These are phyloP conservation scores for Phytophthora boehmeriae DNA, from an alignment of 352 stramenopile genomes.

Conservation along the genomic window DNA sequence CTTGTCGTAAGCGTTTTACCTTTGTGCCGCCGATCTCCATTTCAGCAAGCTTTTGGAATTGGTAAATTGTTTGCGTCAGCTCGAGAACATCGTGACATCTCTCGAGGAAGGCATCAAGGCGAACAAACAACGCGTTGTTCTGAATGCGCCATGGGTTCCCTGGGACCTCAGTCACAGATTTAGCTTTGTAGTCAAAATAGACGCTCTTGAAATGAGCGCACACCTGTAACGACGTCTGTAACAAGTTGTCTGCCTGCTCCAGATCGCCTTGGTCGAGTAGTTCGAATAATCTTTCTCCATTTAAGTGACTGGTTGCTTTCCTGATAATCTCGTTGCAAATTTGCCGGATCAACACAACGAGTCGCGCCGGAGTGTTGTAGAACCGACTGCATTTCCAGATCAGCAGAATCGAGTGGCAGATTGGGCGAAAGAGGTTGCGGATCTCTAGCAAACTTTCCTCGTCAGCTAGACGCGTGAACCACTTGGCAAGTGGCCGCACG, in stretches of 20 bases:
- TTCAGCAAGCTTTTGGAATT: conserved; percentile 87
- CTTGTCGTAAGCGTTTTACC: conserved; percentile 92
- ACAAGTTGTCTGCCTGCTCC: conserved; percentile 73
- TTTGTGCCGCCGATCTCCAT: conserved; percentile 93
- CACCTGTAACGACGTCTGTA: conserved; percentile 76
- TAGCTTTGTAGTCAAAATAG: conserved; percentile 94
- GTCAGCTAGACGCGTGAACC: conserved; percentile 53
- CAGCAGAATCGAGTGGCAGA: conserved; percentile 88
- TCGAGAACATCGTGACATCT: conserved; percentile 92
- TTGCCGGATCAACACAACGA: conserved; percentile 89
- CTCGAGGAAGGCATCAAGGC: conserved; percentile 91
- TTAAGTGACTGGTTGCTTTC: conserved; percentile 74
- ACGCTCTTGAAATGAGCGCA: conserved; percentile 91
- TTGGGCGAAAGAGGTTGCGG: conserved; percentile 81
- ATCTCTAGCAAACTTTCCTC: conserved; percentile 55
- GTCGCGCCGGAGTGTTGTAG: conserved; percentile 89
- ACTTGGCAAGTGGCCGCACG: conserved; percentile 72
- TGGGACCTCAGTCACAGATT: conserved; percentile 77
- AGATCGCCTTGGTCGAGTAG: conserved; percentile 79
- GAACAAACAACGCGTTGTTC: conserved; percentile 92
- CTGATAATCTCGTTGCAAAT: conserved; percentile 91
- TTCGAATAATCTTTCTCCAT: conserved; percentile 81
- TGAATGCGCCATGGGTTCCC: conserved; percentile 91
- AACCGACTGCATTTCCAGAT: conserved; percentile 92
- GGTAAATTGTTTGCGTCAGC: conserved; percentile 88